Conservation (phyloP, 177 flowering plant genomes). For the Telopea speciosissima region DNA sequence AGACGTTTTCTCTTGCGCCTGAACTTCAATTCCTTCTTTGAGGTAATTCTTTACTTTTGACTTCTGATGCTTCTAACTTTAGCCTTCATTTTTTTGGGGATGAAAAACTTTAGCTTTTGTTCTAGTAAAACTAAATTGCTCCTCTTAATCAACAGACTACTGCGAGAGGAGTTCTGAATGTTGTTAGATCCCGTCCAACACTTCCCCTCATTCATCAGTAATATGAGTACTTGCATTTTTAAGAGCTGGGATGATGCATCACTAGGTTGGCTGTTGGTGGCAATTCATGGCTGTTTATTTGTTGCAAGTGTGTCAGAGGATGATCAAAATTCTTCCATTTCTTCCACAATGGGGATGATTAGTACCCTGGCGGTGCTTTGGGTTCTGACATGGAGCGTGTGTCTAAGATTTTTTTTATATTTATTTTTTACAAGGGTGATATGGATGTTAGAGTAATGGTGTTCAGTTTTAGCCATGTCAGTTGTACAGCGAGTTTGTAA, state of each 20-base stretch:
- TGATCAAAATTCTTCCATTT: neutral
- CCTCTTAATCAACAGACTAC: constrained; percentile 58
- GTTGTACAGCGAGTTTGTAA: too few relatives aligned
- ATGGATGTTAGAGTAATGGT: too few relatives aligned
- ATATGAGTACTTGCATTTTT: neutral
- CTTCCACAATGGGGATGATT: neutral
- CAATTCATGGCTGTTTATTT: neutral
- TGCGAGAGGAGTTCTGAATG: constrained; percentile 83
- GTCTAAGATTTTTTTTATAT: too few relatives aligned
- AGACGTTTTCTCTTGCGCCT: constrained; percentile 91
- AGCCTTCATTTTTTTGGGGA: neutral
- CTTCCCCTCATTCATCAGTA: constrained; percentile 33
- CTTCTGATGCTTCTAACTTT: neutral
- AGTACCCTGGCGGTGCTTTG: too few relatives aligned
- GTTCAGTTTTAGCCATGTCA: too few relatives aligned
- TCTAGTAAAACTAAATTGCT: neutral
- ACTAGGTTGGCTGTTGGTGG: neutral
- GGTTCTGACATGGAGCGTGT: too few relatives aligned
- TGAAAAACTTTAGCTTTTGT: too few relatives aligned
- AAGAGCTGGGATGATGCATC: neutral
- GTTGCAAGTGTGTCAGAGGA: neutral
- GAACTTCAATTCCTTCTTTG: constrained; percentile 90
- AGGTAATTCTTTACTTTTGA: constrained; percentile 42
- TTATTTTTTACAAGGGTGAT: too few relatives aligned
- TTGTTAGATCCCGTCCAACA: constrained; percentile 65